Base-by-base conservation (phyloP, 306 rosid species). In the Fragaria vesca region DNA sequence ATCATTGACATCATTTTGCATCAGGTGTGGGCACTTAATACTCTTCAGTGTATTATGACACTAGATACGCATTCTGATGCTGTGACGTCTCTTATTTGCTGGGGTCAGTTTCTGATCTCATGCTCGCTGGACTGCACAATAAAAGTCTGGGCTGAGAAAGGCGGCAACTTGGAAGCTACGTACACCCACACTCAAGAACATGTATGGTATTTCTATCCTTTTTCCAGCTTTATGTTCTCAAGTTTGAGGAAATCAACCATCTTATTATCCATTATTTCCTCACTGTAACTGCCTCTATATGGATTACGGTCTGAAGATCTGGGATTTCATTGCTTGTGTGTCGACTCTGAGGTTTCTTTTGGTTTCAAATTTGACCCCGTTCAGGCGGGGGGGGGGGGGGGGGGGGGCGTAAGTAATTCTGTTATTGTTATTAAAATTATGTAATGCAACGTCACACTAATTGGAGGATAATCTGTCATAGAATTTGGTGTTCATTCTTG, bases 1-100 rank as follows among this genome's bases (percentile, higher is more conserved):
- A 69, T 28, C 26, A 24, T 51, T 4, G 48, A 50, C 20, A 17
- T 38, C 58, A 52, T 57, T 34, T 46, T 75, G 65, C 43, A 43
- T 46, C 66, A 90, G 92, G 89, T 71, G 17, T 88, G 89, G 88
- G 86, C 88, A 57, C 80, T 80, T 40, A 63, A 82, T 61, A 76
- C 83, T 1, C 77, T 88, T 4, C 78, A 87, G 63, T 84, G 85
- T 77, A 63, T 48, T 26, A 81, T 69, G 80, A 85, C 90, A 38
- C 77, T 88, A 9, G 75, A 66, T 18, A 85, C 62, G 5, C 93
- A 90, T 77, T 78, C 75, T 46, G 76, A 67, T 4, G 60, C 1
- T 30, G 86, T 89, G 63, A 89, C 66, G 47, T 87, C 91, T 36
- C 81, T 89, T n/a, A 54, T 84, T 32, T 89, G 76, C 40, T 87